Conservation (phyloP, 2,329 filamentous ascomycete species). For the Ascochyta clinopodiicola region DNA sequence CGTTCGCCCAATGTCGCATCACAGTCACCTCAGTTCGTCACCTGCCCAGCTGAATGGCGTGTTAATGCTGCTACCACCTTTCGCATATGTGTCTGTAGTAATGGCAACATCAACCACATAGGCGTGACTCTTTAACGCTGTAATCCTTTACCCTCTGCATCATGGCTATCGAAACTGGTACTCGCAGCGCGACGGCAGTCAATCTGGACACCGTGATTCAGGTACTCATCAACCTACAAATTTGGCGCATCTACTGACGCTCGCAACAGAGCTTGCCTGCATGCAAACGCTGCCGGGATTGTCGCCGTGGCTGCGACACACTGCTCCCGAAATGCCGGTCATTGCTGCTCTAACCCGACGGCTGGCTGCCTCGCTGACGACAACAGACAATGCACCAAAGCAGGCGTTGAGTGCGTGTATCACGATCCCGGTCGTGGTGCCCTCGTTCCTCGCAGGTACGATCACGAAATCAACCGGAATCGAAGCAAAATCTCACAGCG, state of each 20-base stretch:
- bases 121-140: background rate
- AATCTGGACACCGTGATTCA: conserved; percentile 33
- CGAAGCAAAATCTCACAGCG: background rate
- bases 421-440: conserved; percentile 44
- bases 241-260: conserved; percentile 3
- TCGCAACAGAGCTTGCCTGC: conserved; percentile 37
- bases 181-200: conserved; percentile 12
- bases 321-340: conserved; percentile 45
- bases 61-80: background rate
- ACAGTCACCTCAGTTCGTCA: conserved; percentile 13
- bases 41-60: conserved; percentile 11
- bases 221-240: conserved; percentile 14
- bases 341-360: conserved; percentile 1
- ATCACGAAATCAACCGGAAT: background rate
- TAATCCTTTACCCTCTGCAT: background rate
- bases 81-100: background rate
- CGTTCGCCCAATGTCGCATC: conserved; percentile 11
- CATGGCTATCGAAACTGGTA: conserved; percentile 12
- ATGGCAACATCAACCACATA: background rate
- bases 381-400: conserved; percentile 46
- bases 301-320: conserved; percentile 47
- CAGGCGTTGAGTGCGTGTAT: conserved; percentile 44
- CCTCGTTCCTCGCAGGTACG: conserved; percentile 39
- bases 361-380: conserved; percentile 14
- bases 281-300: conserved; percentile 46